Evolutionary conservation across 495 filamentous ascomycete genomes (phyloP).

Genomic region (Glonium stellatum): DNA sequence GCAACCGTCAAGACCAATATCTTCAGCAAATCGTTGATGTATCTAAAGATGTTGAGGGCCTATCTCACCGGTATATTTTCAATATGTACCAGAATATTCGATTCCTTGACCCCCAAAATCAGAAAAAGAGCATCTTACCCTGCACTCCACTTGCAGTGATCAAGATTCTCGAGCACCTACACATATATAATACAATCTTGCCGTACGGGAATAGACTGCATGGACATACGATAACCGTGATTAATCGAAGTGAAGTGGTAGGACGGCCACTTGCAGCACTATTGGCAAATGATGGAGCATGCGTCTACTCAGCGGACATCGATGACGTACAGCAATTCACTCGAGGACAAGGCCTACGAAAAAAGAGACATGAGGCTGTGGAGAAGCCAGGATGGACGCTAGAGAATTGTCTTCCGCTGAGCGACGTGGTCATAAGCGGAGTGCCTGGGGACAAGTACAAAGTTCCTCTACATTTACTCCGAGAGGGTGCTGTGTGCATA

Average conservation of each 20-base stretch:
- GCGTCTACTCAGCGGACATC: slow-evolving; percentile 89
- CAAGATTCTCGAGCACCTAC: slow-evolving; percentile 91
- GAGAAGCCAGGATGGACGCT: slow-evolving; percentile 68
- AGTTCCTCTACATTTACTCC: slow-evolving; percentile 71
- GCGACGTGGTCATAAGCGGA: slow-evolving; percentile 89
- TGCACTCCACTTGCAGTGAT: slow-evolving; percentile 93
- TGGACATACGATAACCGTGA: slow-evolving; percentile 85
- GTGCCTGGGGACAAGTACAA: slow-evolving; percentile 85
- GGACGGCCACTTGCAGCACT: slow-evolving; percentile 90
- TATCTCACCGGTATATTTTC: slow-evolving; percentile 89
- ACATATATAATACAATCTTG: slow-evolving; percentile 93
- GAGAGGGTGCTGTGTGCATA: slow-evolving; percentile 88
- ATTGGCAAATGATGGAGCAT: slow-evolving; percentile 91
- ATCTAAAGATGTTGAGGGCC: slow-evolving; percentile 89
- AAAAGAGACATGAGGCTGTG: slow-evolving; percentile 72
- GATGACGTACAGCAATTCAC: slow-evolving; percentile 89
- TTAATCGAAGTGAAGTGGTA: slow-evolving; percentile 93
- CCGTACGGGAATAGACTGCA: slow-evolving; percentile 89
- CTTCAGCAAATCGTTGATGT: slow-evolving; percentile 90
- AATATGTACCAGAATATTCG: slow-evolving; percentile 99
- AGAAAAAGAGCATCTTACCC: slow-evolving; percentile 83
- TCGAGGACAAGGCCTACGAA: slow-evolving; percentile 74
- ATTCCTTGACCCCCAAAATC: slow-evolving; percentile 74
- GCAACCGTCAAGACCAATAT: slow-evolving; percentile 79
- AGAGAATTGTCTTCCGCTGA: slow-evolving; percentile 72